Evolutionary conservation across 306 rosid species (phyloP).

Genomic region (Hippophae tibetana): DNA sequence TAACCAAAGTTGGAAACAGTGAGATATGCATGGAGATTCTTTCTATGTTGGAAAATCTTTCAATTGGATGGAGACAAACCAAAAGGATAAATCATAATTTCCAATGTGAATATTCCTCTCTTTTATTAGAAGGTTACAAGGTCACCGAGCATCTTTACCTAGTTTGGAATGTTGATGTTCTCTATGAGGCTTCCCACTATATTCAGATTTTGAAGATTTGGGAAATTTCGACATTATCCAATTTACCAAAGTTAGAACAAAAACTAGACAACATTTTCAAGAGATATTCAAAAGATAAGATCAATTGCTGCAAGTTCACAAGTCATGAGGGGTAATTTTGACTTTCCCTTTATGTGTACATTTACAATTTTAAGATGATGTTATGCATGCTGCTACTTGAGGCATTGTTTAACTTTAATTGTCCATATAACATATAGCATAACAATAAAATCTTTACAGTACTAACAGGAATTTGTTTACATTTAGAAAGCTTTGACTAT

Average conservation of each 20-base stretch:
- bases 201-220: conserved; percentile 37
- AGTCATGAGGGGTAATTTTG: conserved; percentile 25
- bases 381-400: no score
- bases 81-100: conserved; percentile 9
- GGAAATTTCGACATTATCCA: conserved; percentile 32
- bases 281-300: conserved; percentile 23
- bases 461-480: no score
- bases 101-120: conserved; percentile 22
- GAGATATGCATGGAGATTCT: conserved; percentile 23
- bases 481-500: no score
- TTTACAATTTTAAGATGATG: neutral
- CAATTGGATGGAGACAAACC: conserved; percentile 40
- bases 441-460: no score
- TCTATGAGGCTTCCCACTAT: conserved; percentile 24
- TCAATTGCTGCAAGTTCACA: conserved; percentile 26
- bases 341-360: neutral
- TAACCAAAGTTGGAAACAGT: conserved; percentile 19
- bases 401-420: no score
- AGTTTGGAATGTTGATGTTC: conserved; percentile 42
- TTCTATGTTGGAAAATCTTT: conserved; percentile 33
- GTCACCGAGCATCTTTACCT: conserved; percentile 31
- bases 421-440: no score
- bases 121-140: conserved; percentile 27
- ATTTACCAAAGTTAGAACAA: conserved; percentile 21
- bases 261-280: conserved; percentile 19